Evolutionary conservation across 345 rosid genomes (phyloP), one percentile per base, ranked within the genome.

Genomic region (Passiflora organensis): DNA sequence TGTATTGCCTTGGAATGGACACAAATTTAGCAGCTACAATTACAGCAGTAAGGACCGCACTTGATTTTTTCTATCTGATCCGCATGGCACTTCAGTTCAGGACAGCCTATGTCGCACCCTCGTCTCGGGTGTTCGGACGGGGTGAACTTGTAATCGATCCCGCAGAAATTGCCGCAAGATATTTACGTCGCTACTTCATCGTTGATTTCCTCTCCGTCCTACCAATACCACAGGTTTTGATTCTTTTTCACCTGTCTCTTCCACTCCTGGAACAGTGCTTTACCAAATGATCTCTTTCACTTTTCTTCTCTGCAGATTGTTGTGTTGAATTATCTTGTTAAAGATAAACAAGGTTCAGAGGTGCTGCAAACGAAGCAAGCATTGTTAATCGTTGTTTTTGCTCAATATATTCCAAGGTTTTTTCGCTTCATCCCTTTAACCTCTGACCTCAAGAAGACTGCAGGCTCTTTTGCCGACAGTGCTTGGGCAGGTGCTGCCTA

Each of bases 91-190:
- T 89, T 43, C 96, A 89, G 67, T 89, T 89, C 56, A 81, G 87
- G 8, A 89, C 91, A 18, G 95, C 95, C 10, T 89, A 73, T 48
- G 78, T 86, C 53, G 96, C 96, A 18, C 96, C 95, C 13, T 89
- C 96, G 2, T 89, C 96, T 2, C 72, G 96, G 28, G 96, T 89
- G n/a, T 89, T 89, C 32, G 96, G 96, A 25, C 77, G 96, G 18
- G 96, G 96, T 53, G 96, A 89, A 71, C 95, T 89, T 53, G 96
- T 89, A n/a, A 86, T 86, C 17, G 91, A 86, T 68, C 70, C 95
- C 59, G 82, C 80, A 43, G 70, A 85, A 62, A 89, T 89, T 52
- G 91, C 96, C 4, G 56, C 69, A 49, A 74, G 91, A 21, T 88
- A 88, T 34, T 55, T 88, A 51, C 48, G 68, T n/a, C 95, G 83